Evolutionary conservation across 805 yeast species (phyloP), one percentile per base, ranked within the genome.

Genomic region (Pachysolen tannophilus): DNA sequence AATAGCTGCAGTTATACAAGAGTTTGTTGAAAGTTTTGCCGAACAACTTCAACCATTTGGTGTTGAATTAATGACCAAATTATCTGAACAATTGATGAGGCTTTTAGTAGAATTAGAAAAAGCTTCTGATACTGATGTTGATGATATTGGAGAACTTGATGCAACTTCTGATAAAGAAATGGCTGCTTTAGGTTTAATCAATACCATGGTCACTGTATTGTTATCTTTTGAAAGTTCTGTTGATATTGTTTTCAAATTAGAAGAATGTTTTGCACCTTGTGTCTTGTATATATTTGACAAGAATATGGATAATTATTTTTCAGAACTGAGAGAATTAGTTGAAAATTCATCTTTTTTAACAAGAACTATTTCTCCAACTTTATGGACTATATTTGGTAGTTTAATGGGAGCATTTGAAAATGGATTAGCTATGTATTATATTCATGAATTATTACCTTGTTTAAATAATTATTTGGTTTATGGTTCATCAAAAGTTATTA

Each of bases 21-120:
- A 88, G 48, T 81, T 92, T 53, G 97, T 90, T 20, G 96, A 88
- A 51, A 75, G 73, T 39, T 92, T 82, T 57, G 71, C 94, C 5
- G 83, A 79, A 44, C 94, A 90, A 56, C 66, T 90, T 46, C 92
- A 88, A 43, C 97, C 98, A 18, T 90, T 86, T 55, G 95, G 95
- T 18, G 71, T 76, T 20, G 78, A 77, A 37, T 58, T 82, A 45
- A 60, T 59, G 64, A 47, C 57, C 44, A 72, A 78, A 52, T 59
- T 82, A 46, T 78, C 81, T 15, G 81, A 80, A 42, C 97, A 90
- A 54, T 79, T 87, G 48, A 53, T 83, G 55, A 67, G 76, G 43
- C 53, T 85, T 19, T 82, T 88, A 2, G 60, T 65, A 32, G 96
- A 88, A 42, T 60, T 86, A 30, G 64, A 74, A 36, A 94, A 82